Evolutionary conservation across 2,329 filamentous ascomycete species (phyloP).

Genomic region (Paecilomyces sp.): DNA sequence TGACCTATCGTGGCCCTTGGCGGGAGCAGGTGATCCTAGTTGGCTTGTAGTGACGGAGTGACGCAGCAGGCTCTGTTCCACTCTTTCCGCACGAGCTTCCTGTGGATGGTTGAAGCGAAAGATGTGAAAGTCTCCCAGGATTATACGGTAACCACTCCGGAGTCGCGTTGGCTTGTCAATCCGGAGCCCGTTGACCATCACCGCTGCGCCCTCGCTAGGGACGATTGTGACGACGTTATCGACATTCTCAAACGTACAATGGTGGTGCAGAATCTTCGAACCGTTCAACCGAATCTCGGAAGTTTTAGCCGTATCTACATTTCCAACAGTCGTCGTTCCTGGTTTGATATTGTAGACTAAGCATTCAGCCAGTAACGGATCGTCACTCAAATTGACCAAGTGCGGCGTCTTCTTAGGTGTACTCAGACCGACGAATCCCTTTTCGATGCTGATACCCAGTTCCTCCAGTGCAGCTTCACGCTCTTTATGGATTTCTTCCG

Average conservation of each 20-base stretch:
- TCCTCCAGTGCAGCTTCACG: conserved; percentile 92
- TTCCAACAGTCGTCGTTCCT: conserved; percentile 86
- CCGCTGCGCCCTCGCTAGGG: conserved; percentile 82
- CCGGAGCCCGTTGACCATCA: conserved; percentile 95
- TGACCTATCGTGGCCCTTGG: conserved; percentile 67
- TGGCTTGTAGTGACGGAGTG: conserved; percentile 66
- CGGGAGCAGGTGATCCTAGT: conserved; percentile 57
- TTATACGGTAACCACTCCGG: conserved; percentile 88
- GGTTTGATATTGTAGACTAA: conserved; percentile 97
- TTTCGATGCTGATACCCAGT: conserved; percentile 96
- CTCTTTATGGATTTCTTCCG: conserved; percentile 96
- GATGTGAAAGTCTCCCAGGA: conserved; percentile 96
- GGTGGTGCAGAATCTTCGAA: conserved; percentile 82
- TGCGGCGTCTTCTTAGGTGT: conserved; percentile 99
- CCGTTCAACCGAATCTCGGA: conserved; percentile 92
- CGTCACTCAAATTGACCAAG: conserved; percentile 93
- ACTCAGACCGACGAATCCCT: conserved; percentile 89
- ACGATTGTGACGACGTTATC: conserved; percentile 91
- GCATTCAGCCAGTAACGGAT: conserved; percentile 88
- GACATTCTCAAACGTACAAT: conserved; percentile 88
- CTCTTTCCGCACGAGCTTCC: conserved; percentile 87
- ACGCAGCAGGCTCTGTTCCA: conserved; percentile 77
- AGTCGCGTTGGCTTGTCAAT: conserved; percentile 79
- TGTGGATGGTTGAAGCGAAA: conserved; percentile 97
- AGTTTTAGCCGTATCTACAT: conserved; percentile 75